Conservation (phyloP, 2,329 filamentous ascomycete genomes). For the Sporothrix luriei region DNA sequence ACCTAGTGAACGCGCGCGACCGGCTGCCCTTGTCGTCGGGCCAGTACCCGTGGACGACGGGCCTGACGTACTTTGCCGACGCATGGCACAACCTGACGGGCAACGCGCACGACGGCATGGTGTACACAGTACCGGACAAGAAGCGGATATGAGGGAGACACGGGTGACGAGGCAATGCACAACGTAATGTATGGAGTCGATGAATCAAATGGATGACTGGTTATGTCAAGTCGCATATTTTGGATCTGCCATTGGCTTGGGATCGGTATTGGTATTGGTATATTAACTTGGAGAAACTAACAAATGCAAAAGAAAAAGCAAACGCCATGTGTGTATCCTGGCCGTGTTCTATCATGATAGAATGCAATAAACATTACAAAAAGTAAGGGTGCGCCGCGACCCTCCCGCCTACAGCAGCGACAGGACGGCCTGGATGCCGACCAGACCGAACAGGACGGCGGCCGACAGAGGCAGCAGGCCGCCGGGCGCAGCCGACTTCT, state of each 20-base stretch:
- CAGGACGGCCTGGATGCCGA: slow-evolving; percentile 25
- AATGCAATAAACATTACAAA: neutral
- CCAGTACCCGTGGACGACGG: slow-evolving; percentile 40
- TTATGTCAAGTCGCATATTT: too few relatives aligned
- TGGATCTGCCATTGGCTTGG: too few relatives aligned
- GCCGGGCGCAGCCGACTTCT: slow-evolving; percentile 1
- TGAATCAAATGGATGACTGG: too few relatives aligned
- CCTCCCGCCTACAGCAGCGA: slow-evolving; percentile 15
- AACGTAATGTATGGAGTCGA: too few relatives aligned
- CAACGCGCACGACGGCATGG: slow-evolving; percentile 33
- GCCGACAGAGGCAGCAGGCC: slow-evolving; percentile 8
- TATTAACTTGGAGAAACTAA: neutral
- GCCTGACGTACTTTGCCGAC: slow-evolving; percentile 38
- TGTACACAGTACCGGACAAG: slow-evolving; percentile 31
- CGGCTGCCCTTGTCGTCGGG: slow-evolving; percentile 39
- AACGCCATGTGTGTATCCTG: slow-evolving; percentile 11
- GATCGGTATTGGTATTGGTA: slow-evolving; percentile 1
- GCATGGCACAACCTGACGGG: slow-evolving; percentile 40
- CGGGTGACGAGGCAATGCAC: too few relatives aligned
- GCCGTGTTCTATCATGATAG: neutral
- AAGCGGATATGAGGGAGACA: slow-evolving; percentile 21
- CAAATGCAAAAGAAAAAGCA: neutral
- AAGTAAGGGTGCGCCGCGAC: neutral
- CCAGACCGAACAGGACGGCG: slow-evolving; percentile 22
- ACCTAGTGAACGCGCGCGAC: slow-evolving; percentile 38